Evolutionary conservation across 2,329 filamentous ascomycete genomes (phyloP).

Genomic region (Exserohilum turcica): DNA sequence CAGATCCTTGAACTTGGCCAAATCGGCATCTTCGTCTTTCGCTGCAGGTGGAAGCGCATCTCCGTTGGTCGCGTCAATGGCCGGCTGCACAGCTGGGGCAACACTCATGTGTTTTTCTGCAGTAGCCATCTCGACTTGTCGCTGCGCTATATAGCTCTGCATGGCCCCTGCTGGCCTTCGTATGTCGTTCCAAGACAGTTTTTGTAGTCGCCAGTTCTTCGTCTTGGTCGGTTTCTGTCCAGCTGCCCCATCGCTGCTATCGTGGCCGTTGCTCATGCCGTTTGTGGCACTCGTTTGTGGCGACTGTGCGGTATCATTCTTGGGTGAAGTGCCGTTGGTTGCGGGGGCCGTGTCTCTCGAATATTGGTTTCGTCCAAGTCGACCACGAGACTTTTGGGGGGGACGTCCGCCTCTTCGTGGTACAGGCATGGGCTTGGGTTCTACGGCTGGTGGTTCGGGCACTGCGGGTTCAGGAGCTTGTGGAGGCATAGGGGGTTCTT

Average conservation of each 20-base stretch:
- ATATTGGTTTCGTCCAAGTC: slow-evolving; percentile 48
- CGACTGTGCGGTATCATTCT: slow-evolving; percentile 37
- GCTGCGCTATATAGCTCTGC: slow-evolving; percentile 86
- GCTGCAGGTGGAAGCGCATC: slow-evolving; percentile 25
- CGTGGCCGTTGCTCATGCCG: slow-evolving; percentile 46
- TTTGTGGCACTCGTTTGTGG: slow-evolving; percentile 42
- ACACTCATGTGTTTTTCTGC: slow-evolving; percentile 53
- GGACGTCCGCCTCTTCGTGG: slow-evolving; percentile 44
- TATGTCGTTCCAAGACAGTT: slow-evolving; percentile 84
- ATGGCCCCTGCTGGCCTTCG: slow-evolving; percentile 82
- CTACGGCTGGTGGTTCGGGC: slow-evolving; percentile 32
- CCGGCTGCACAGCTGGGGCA: slow-evolving; percentile 33
- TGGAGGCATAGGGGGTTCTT: slow-evolving; percentile 34
- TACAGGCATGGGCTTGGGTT: slow-evolving; percentile 35
- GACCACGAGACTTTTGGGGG: slow-evolving; percentile 39
- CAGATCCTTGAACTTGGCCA: slow-evolving; percentile 68
- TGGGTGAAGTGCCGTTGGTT: slow-evolving; percentile 42
- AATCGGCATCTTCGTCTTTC: slow-evolving; percentile 51
- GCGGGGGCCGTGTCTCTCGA: slow-evolving; percentile 42
- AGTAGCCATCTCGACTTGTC: slow-evolving; percentile 79
- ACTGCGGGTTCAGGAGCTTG: slow-evolving; percentile 31
- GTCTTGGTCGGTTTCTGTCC: slow-evolving; percentile 64
- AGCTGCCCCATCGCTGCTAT: slow-evolving; percentile 62
- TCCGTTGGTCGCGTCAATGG: slow-evolving; percentile 30
- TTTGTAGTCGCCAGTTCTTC: slow-evolving; percentile 59